Base-by-base conservation (phyloP, 495 filamentous ascomycete species). In the Darksidea phi region DNA sequence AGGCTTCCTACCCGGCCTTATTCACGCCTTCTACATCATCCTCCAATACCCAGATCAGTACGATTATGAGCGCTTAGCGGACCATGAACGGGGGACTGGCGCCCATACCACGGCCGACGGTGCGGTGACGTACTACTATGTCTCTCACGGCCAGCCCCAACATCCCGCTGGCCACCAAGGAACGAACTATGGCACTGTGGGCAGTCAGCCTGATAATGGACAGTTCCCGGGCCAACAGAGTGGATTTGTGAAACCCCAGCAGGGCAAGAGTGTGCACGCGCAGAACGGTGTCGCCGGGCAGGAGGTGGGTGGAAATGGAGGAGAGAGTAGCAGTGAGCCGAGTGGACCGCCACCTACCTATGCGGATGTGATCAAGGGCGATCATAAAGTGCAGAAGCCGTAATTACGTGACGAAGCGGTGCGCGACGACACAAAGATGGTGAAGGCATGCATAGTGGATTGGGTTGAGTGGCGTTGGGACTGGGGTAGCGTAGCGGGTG, bases 11-110 rank as follows among this genome's bases (percentile, higher is more conserved):
- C 94, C 94, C 20, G 94, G 94, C 53, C 84, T 97, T 23, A 75
- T 98, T 6, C 94, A 98, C 75, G 82, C 94, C 70, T 97, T 92
- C 92, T 98, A 97, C 84, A 96, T 98, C 75, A 96, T 98, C 78
- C 77, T 87, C 71, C 87, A 88, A 71, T 90, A 88, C 73, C 95
- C 95, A 24, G 92, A 97, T 28, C 76, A 67, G 25, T 84, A 81
- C 61, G 79, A 81, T 59, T 90, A 94, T 74, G 79, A 86, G 48
- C 71, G 76, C 34, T 72, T 86, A 48, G 77, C 86, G 67, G 74
- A 76, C 69, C 80, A 76, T 48, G 75, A 76, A 69, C 28, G 28
- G 28, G 28, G 28, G 28, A 3, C 3, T 32, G 4, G 10, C 28
- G 28, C 28, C 4, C 28, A 32, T 10, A 71, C 76, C 43, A 77